These are phyloP conservation scores for Aotearoamyces nothofagi DNA, from an alignment of 2,329 filamentous ascomycete species.

Conservation along the genomic window DNA sequence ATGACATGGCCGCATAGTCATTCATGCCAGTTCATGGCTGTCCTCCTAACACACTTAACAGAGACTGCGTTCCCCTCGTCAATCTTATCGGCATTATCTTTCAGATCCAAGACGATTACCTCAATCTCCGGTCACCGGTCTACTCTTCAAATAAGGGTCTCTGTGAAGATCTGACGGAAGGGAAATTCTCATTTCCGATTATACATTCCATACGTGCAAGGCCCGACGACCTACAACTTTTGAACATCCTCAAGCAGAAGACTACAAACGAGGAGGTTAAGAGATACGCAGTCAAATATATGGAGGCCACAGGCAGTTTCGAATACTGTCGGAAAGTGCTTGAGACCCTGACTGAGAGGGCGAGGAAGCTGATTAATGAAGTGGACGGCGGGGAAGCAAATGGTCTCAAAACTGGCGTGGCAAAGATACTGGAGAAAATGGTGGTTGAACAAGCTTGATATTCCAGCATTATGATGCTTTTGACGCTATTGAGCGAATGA, in stretches of 20 bases:
- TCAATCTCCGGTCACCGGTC: slow-evolving; percentile 61
- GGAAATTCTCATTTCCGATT: slow-evolving; percentile 92
- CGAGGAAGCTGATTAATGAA: slow-evolving; percentile 44
- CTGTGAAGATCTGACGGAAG: slow-evolving; percentile 90
- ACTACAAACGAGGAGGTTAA: slow-evolving; percentile 79
- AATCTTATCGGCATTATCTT: slow-evolving; percentile 76
- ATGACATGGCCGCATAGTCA: too few relatives aligned
- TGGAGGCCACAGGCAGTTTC: slow-evolving; percentile 83
- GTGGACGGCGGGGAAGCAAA: slow-evolving; percentile 45
- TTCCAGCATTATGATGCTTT: too few relatives aligned
- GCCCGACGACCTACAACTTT: slow-evolving; percentile 59
- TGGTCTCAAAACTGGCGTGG: slow-evolving; percentile 37
- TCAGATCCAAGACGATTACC: slow-evolving; percentile 88
- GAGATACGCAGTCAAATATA: slow-evolving; percentile 76
- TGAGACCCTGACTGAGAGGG: slow-evolving; percentile 45
- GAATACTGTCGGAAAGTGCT: slow-evolving; percentile 65
- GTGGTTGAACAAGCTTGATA: slow-evolving; percentile 18
- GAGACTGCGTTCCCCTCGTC: slow-evolving; percentile 69
- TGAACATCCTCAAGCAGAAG: slow-evolving; percentile 88
- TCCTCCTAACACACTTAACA: slow-evolving; percentile 10
- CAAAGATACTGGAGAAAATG: slow-evolving; percentile 57
- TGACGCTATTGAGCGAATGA: too few relatives aligned
- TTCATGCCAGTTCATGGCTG: too few relatives aligned
- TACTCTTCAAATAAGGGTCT: slow-evolving; percentile 86
- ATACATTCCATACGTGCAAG: slow-evolving; percentile 82